A percentile compares a stretch with the other conserved stretches of the same genome.
These are phyloP conservation scores for Monosporascus sp. DNA, from an alignment of 2,329 filamentous ascomycete species.

Conservation along the genomic window DNA sequence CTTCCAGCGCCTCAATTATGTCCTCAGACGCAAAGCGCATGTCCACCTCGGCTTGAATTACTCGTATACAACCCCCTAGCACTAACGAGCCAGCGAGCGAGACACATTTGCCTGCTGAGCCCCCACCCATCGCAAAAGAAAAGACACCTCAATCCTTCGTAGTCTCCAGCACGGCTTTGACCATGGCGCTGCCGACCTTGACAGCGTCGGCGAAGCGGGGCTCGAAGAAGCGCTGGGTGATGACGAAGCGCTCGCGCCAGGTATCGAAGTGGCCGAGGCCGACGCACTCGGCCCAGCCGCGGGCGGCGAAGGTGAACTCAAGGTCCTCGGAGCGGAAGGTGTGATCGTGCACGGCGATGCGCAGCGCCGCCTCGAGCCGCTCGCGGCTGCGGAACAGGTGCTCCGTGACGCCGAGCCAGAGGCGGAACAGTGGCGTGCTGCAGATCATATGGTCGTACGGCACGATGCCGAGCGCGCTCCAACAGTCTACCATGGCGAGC, in stretches of 20 bases:
- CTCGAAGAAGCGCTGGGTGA: conserved; percentile 87
- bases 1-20: too few species aligned
- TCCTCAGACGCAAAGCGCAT: too few species aligned
- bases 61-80: too few species aligned
- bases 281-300: conserved; percentile 94
- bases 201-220: conserved; percentile 84
- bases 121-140: background rate
- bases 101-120: too few species aligned
- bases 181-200: conserved; percentile 91
- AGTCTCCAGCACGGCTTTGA: conserved; percentile 87
- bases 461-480: conserved; percentile 87
- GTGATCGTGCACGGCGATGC: conserved; percentile 81
- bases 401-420: conserved; percentile 96
- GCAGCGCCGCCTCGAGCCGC: conserved; percentile 77
- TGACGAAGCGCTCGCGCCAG: conserved; percentile 86
- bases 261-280: conserved; percentile 86
- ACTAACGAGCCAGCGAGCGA: too few species aligned
- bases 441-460: conserved; percentile 99
- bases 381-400: conserved; percentile 82
- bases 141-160: conserved; percentile 37
- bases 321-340: conserved; percentile 93
- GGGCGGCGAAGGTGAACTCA: conserved; percentile 94
- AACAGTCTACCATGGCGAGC: conserved; percentile 96
- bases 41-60: too few species aligned
- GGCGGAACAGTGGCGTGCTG: conserved; percentile 91